Conservation (phyloP, 495 filamentous ascomycete species). For the Penicillium salamii region DNA sequence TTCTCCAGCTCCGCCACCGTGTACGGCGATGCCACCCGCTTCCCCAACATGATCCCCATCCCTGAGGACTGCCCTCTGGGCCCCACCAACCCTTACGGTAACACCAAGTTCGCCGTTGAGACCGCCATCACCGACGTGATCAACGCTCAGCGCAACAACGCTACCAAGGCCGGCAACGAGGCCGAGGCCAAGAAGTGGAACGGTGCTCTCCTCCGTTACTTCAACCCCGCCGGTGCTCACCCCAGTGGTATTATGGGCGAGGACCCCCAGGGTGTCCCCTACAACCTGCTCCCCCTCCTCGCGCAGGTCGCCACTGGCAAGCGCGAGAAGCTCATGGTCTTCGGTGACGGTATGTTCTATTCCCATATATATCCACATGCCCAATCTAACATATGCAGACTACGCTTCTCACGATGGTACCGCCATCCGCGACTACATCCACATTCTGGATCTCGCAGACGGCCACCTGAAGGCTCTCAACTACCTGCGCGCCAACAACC, state of each 20-base stretch:
- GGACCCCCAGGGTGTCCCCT: slow-evolving; percentile 92
- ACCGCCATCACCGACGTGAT: slow-evolving; percentile 86
- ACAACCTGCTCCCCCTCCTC: slow-evolving; percentile 90
- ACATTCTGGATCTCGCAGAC: slow-evolving; percentile 84
- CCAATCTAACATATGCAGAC: slow-evolving; percentile 52
- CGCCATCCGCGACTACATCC: slow-evolving; percentile 73
- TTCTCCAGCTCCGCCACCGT: slow-evolving; percentile 97
- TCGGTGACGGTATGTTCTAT: slow-evolving; percentile 71
- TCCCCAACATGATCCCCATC: slow-evolving; percentile 98
- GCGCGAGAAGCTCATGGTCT: slow-evolving; percentile 90
- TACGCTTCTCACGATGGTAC: slow-evolving; percentile 85
- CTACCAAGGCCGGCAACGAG: slow-evolving; percentile 74
- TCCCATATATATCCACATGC: neutral
- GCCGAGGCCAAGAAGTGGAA: slow-evolving; percentile 75
- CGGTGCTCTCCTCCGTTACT: slow-evolving; percentile 89
- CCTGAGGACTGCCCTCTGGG: slow-evolving; percentile 94
- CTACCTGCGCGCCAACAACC: slow-evolving; percentile 84
- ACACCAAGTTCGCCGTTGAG: slow-evolving; percentile 91
- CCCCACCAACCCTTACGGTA: slow-evolving; percentile 95
- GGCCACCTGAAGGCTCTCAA: slow-evolving; percentile 91
- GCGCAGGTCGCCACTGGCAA: slow-evolving; percentile 96
- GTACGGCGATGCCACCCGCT: slow-evolving; percentile 95
- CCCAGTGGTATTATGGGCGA: slow-evolving; percentile 98
- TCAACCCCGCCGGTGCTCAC: slow-evolving; percentile 95
- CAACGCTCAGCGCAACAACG: slow-evolving; percentile 80